Evolutionary conservation across 495 filamentous ascomycete species (phyloP).

Genomic region (Patellaria atrata): DNA sequence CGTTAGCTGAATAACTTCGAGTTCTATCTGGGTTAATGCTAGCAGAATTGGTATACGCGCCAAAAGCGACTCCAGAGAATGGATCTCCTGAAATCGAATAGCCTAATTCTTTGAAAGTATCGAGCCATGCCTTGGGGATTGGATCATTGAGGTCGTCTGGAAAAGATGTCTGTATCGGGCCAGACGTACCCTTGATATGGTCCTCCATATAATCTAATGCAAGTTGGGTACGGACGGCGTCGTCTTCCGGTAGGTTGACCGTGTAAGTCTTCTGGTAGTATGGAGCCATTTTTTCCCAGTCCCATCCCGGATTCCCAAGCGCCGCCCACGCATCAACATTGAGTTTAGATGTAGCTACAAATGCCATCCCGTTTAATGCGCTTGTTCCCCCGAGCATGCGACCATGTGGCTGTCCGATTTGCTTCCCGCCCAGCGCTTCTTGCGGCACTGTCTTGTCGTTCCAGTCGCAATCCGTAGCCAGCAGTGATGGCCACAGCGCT

Average conservation of each 20-base stretch:
- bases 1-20: conserved; percentile 11
- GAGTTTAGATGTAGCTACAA: neutral
- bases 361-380: conserved; percentile 4
- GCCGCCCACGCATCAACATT: conserved; percentile 14
- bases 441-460: conserved; percentile 2
- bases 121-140: conserved; percentile 7
- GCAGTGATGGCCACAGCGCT: neutral
- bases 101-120: conserved; percentile 8
- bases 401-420: neutral
- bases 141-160: conserved; percentile 10
- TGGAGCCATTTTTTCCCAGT: conserved; percentile 9
- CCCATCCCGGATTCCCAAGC: conserved; percentile 17
- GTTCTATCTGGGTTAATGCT: conserved; percentile 9
- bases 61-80: conserved; percentile 6
- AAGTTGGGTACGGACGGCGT: conserved; percentile 8
- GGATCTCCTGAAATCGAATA: conserved; percentile 5
- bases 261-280: conserved; percentile 15
- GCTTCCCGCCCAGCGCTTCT: neutral
- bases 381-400: conserved; percentile 5
- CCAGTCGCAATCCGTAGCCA: conserved; percentile 3
- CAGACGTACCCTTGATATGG: conserved; percentile 4
- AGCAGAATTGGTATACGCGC: conserved; percentile 6
- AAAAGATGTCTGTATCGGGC: conserved; percentile 8
- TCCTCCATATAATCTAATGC: conserved; percentile 11
- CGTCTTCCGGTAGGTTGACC: conserved; percentile 1